Evolutionary conservation across 1,139 yeast genomes (phyloP).

Genomic region (Geotrichum bryndzae): DNA sequence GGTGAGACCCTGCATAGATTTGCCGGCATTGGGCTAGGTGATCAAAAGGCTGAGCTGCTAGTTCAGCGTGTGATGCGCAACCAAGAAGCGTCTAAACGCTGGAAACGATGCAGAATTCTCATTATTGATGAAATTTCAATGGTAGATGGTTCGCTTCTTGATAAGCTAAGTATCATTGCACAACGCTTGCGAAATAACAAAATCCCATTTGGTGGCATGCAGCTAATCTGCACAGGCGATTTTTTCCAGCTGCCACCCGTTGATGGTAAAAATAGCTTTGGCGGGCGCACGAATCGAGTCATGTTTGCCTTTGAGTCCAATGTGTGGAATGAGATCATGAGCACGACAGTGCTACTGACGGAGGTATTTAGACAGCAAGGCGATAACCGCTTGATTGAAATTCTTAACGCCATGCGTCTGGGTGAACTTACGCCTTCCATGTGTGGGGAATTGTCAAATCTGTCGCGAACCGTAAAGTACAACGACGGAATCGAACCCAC

Average conservation of each 20-base stretch:
- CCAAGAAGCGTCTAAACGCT: constrained; percentile 40
- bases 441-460: constrained; percentile 41
- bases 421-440: constrained; percentile 52
- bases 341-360: constrained; percentile 55
- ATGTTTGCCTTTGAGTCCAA: constrained; percentile 72
- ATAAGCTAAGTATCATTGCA: constrained; percentile 60
- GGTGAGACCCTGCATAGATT: constrained; percentile 77
- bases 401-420: constrained; percentile 67
- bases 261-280: constrained; percentile 19
- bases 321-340: constrained; percentile 63
- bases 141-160: constrained; percentile 65
- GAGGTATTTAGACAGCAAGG: constrained; percentile 91
- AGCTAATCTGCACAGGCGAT: constrained; percentile 72
- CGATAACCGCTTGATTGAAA: constrained; percentile 61
- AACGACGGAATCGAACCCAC: constrained; percentile 77
- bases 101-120: constrained; percentile 58
- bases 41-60: constrained; percentile 42
- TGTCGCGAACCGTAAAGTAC: constrained; percentile 52
- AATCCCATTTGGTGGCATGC: constrained; percentile 69
- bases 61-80: constrained; percentile 45
- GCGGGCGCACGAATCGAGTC: constrained; percentile 28
- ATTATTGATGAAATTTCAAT: constrained; percentile 79
- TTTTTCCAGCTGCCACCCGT: constrained; percentile 87
- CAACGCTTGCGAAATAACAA: constrained; percentile 35
- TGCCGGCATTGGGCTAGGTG: constrained; percentile 73